Base-by-base conservation (phyloP, 768 basidiomycete species). In the Candolleomyces eurysporus region DNA sequence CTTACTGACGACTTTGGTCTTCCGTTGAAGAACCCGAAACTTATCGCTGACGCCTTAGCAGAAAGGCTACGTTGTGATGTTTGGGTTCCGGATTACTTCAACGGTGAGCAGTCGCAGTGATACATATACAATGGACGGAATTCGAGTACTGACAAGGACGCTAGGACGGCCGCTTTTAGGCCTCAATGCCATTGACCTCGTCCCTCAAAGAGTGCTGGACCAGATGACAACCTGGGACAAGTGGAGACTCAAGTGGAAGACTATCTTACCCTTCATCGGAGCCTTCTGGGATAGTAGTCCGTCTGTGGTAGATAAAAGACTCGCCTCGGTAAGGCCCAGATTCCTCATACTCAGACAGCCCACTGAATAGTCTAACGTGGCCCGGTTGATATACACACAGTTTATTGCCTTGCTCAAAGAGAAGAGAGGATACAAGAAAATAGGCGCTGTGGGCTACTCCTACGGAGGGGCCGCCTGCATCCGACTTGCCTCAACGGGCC, bases 1-100 rank as follows among this genome's bases (percentile, higher is more conserved):
- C 71, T 86, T 36, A 86, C 82, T 0, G 86, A 88, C 63, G 78
- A 75, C 11, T 89, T 86, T 61, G 86, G 85, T 0, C 71, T 88
- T 6, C 73, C 76, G 2, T 67, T 87, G 36, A 71, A 76, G 43
- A 87, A 87, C 64, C 76, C 72, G 62, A 85, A 84, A 65, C 76
- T 89, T 60, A 73, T 87, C 5, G 85, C 86, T 2, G 86, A 88
- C 69, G 72, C 75, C 26, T 67, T 86, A 22, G 78, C 85, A 9
- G 71, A 78, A 59, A 65, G 71, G 14, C 66, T 87, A 26, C 71
- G 75, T 17, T 84, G 85, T 63, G 87, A 88, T 65, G 85, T 87
- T 17, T 88, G 84, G 82, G 76, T 85, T n/a, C 87, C 86, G 10
- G 85, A 89, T 71, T 69, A 84, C 50, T 88, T 87, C 65, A 67